These are phyloP conservation scores for Euphorbia schlechtendalii DNA, from an alignment of 441 rosid genomes.

Conservation along the genomic window DNA sequence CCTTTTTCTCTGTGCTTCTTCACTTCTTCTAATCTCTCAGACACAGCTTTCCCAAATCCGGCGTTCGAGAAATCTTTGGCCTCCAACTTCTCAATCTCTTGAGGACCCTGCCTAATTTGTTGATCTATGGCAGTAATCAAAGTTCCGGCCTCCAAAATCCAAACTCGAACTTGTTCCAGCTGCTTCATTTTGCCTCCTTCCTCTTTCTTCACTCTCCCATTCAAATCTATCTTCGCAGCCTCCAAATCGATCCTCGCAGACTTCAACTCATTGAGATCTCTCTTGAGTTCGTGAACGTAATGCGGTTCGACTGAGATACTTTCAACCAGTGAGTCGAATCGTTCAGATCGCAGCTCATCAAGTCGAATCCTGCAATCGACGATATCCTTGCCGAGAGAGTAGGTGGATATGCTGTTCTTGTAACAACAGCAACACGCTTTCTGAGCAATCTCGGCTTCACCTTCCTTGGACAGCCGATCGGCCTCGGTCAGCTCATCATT, in stretches of 20 bases:
- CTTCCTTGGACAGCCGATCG: neutral
- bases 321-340: neutral
- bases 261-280: slow-evolving; percentile 4
- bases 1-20: neutral
- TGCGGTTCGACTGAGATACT: neutral
- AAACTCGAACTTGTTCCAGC: slow-evolving; percentile 7
- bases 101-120: neutral
- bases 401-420: neutral
- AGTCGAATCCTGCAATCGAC: neutral
- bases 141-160: neutral
- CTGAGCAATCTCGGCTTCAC: neutral
- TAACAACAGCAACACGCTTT: neutral
- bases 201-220: neutral
- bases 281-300: neutral
- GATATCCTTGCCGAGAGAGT: neutral
- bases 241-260: neutral
- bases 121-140: slow-evolving; percentile 3
- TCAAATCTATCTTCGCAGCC: neutral
- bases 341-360: neutral
- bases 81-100: neutral
- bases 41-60: neutral
- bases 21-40: neutral
- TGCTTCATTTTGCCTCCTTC: slow-evolving; percentile 6
- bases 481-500: neutral
- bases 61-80: neutral